These are phyloP conservation scores for Phialophora verrucosa DNA, from an alignment of 2,329 filamentous ascomycete genomes.

Conservation along the genomic window DNA sequence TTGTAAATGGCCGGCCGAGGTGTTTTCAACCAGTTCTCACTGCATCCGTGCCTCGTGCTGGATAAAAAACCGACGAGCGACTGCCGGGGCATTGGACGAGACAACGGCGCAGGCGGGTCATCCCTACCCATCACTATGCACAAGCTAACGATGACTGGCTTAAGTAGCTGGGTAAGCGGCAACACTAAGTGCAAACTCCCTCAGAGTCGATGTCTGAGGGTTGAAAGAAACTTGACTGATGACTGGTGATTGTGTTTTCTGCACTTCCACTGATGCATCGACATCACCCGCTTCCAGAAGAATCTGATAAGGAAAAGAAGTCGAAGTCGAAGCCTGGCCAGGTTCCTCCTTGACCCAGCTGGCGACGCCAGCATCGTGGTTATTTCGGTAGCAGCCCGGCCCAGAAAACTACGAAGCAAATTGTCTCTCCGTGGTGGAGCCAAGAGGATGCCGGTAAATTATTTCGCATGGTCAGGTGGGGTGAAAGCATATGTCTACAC, in stretches of 20 bases:
- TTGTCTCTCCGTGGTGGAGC: constrained; percentile 23
- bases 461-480: constrained; percentile 19
- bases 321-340: constrained; percentile 7
- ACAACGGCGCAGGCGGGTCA: constrained; percentile 24
- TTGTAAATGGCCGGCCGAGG: neutral
- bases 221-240: neutral
- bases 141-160: constrained; percentile 27
- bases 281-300: neutral
- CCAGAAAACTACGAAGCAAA: constrained; percentile 12
- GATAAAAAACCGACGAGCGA: constrained; percentile 11
- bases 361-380: neutral
- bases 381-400: neutral
- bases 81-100: constrained; percentile 14
- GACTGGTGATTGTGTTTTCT: neutral
- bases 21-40: neutral
- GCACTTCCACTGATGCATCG: neutral
- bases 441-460: constrained; percentile 20
- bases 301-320: constrained; percentile 14
- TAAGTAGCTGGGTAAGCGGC: constrained; percentile 23
- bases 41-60: constrained; percentile 12
- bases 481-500: constrained; percentile 8
- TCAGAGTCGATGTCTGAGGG: neutral
- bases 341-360: neutral
- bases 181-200: constrained; percentile 19
- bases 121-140: constrained; percentile 18